Percentiles rank a stretch among this genome's conserved stretches.
These are phyloP conservation scores for Darksidea phi DNA, from an alignment of 495 filamentous ascomycete species.

Conservation along the genomic window DNA sequence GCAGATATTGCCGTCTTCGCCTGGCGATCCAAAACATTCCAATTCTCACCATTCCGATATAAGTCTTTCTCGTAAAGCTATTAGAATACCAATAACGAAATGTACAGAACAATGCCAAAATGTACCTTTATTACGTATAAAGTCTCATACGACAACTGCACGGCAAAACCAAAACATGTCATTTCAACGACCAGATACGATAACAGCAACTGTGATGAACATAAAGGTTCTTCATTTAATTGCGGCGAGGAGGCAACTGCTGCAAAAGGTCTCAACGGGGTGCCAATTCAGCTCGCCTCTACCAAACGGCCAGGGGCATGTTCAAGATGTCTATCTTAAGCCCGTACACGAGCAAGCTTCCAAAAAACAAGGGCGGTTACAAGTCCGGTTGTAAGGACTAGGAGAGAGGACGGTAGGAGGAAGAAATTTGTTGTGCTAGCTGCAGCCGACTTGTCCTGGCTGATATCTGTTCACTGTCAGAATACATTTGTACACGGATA, in stretches of 20 bases:
- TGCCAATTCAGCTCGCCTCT: constrained; percentile 2
- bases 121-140: constrained; percentile 8
- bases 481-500: constrained; percentile 3
- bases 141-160: too few species aligned
- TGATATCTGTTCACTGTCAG: constrained; percentile 5
- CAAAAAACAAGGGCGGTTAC: neutral
- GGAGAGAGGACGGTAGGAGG: constrained; percentile 7
- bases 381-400: constrained; percentile 10
- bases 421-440: constrained; percentile 4
- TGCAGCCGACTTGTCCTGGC: neutral
- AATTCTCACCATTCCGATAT: too few species aligned
- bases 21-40: too few species aligned
- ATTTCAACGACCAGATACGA: neutral
- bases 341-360: too few species aligned
- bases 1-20: too few species aligned
- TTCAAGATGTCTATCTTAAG: too few species aligned
- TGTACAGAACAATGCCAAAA: neutral
- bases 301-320: neutral
- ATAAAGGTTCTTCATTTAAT: neutral
- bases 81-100: too few species aligned
- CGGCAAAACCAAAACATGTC: too few species aligned
- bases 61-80: too few species aligned
- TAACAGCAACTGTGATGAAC: neutral
- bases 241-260: constrained; percentile 1
- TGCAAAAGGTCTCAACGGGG: constrained; percentile 1